These are phyloP conservation scores for Penicillium sp. DNA, from an alignment of 2,329 filamentous ascomycete species.

Conservation along the genomic window DNA sequence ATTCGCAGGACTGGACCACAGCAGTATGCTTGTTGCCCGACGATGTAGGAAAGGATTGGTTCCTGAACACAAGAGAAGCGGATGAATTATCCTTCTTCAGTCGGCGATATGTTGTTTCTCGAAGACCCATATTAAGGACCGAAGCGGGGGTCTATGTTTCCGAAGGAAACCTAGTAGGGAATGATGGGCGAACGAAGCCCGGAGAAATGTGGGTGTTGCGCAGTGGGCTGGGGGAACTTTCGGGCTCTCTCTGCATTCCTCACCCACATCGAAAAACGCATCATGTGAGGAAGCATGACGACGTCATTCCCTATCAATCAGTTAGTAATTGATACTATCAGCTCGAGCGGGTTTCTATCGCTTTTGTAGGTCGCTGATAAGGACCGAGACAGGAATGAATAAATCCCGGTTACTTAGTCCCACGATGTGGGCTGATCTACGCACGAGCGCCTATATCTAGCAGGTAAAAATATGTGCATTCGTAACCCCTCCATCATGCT, in stretches of 20 bases:
- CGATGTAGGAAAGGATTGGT: background rate
- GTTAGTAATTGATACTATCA: background rate
- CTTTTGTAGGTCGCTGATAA: background rate
- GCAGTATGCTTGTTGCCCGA: conserved; percentile 1
- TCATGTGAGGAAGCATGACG: conserved; percentile 1
- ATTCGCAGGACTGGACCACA: conserved; percentile 11
- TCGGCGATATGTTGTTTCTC: background rate
- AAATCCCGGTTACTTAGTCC: background rate
- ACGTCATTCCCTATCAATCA: background rate
- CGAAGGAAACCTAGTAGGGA: conserved; percentile 1
- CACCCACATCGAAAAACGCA: background rate
- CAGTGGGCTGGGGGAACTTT: background rate
- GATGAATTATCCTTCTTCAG: conserved; percentile 6
- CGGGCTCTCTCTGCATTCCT: background rate
- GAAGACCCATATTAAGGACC: background rate
- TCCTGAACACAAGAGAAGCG: conserved; percentile 3
- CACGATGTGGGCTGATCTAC: conserved; percentile 3
- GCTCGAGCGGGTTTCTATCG: background rate
- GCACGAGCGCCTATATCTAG: background rate
- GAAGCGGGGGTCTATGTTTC: background rate
- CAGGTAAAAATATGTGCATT: conserved; percentile 18
- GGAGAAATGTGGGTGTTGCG: conserved; percentile 9
- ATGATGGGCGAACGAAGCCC: background rate
- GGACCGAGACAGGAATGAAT: background rate
- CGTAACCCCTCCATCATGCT: conserved; percentile 3